Evolutionary conservation across 2,329 filamentous ascomycete species (phyloP).

Genomic region (Emericellopsis cladophorae): DNA sequence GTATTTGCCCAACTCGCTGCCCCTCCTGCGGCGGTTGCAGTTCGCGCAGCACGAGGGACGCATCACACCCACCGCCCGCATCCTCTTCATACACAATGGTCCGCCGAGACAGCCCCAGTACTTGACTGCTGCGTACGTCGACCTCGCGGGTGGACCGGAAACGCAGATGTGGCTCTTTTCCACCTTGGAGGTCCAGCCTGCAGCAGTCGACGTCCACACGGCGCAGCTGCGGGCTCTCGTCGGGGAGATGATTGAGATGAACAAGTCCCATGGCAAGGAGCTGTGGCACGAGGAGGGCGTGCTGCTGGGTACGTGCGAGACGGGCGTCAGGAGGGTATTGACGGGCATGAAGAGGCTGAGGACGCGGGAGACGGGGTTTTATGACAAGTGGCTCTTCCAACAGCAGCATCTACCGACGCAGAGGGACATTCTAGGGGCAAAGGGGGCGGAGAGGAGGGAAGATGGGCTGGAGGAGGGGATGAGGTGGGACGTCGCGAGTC

Average conservation of each 20-base stretch:
- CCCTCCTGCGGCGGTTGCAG: conserved; percentile 50
- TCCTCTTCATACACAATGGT: conserved; percentile 14
- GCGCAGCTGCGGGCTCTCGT: conserved; percentile 18
- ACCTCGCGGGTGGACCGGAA: conserved; percentile 46
- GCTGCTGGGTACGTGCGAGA: conserved; percentile 21
- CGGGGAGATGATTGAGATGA: conserved; percentile 7
- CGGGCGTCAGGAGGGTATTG: conserved; percentile 12
- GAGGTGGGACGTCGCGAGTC: conserved; percentile 38
- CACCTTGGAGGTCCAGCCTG: conserved; percentile 16
- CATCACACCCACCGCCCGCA: conserved; percentile 26
- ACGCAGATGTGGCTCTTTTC: conserved; percentile 54
- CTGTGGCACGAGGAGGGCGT: conserved; percentile 14
- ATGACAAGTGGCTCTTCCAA: conserved; percentile 48
- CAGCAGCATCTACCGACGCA: conserved; percentile 26
- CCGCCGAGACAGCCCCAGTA: neutral
- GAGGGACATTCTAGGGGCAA: conserved; percentile 1
- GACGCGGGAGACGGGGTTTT: conserved; percentile 13
- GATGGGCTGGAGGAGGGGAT: conserved; percentile 30
- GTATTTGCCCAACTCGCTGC: conserved; percentile 45
- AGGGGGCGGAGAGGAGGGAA: too few species aligned
- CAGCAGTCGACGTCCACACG: conserved; percentile 12
- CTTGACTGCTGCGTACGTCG: conserved; percentile 48
- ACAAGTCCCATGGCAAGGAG: conserved; percentile 8
- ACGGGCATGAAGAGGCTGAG: conserved; percentile 5
- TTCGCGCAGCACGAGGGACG: conserved; percentile 33